Evolutionary conservation across 441 rosid genomes (phyloP), one percentile per base, ranked within the genome.

Genomic region (Erodium moschatum): DNA sequence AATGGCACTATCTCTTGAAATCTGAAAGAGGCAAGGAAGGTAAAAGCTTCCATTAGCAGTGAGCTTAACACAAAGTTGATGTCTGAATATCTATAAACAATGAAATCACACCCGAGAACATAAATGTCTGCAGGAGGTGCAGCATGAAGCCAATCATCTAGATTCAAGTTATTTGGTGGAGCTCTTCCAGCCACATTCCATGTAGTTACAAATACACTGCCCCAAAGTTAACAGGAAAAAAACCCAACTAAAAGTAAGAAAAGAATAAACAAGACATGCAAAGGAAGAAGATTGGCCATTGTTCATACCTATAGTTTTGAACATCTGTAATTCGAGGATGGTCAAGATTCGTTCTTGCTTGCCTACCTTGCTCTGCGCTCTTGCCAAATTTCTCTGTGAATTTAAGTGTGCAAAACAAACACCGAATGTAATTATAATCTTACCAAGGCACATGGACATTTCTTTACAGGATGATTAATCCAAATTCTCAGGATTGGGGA

Each of bases 121-220:
- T 93, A 93, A 33, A 93, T 93, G 77, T 91, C 98, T 1, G 98
- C 96, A 35, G 98, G 96, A 68, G 96, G 88, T 61, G 96, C 83
- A 4, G 97, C 86, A 61, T 87, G 96, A 71, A 93, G 91, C 98
- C 93, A 93, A 35, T 89, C 96, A 33, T 93, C 96, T 6, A 91
- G 86, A 82, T 87, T 89, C 80, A 93, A 82, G 74, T 89, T 88
- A 66, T 84, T 76, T 12, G 90, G 82, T 18, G 98, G 98, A 16
- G 97, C 84, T 80, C 91, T 87, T 75, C 98, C 98, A 50, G 88
- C 98, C 27, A 91, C 98, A 75, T 93, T 93, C 98, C 98, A 93
- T 5, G 96, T 81, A 72, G 93, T 91, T 40, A 85, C 92, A 80
- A 93, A 93, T 75, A 91, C 78, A 70, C 97, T 93, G 90, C 75